Percentiles rank a stretch among this genome's conserved stretches.
These are phyloP conservation scores for Priceomyces fermenticarens DNA, from an alignment of 805 yeast genomes.

Conservation along the genomic window DNA sequence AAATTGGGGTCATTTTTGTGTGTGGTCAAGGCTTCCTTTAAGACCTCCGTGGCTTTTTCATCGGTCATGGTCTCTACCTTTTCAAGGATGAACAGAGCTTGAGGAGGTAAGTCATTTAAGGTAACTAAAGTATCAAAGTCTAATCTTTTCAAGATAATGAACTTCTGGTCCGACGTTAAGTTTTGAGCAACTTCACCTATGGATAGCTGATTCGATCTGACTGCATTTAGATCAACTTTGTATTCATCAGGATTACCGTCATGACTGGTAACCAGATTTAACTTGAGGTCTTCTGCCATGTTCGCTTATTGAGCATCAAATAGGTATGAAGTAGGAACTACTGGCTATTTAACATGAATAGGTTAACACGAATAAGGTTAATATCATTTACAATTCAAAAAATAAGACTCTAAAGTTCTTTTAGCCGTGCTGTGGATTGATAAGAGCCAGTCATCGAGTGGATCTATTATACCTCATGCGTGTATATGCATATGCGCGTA, in stretches of 20 bases:
- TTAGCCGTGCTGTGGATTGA: no score
- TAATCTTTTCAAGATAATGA: constrained; percentile 22
- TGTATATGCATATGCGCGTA: no score
- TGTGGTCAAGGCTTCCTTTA: constrained; percentile 36
- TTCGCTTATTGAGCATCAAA: no score
- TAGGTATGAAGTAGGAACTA: no score
- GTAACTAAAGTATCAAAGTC: constrained; percentile 22
- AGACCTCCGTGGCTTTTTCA: constrained; percentile 38
- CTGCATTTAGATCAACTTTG: constrained; percentile 12
- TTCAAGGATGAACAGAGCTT: constrained; percentile 38
- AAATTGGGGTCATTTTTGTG: constrained; percentile 50
- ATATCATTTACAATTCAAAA: no score
- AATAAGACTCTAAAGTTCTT: no score
- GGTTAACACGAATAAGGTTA: no score
- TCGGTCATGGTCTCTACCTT: constrained; percentile 32
- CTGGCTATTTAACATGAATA: no score
- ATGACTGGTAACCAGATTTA: no score
- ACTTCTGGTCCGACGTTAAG: constrained; percentile 25
- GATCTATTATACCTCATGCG: no score
- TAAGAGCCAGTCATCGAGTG: no score
- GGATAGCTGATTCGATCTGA: constrained; percentile 18
- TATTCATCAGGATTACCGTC: constrained; percentile 4
- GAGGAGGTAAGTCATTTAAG: constrained; percentile 27
- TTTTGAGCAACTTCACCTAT: constrained; percentile 23
- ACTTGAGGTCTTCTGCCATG: no score